These are phyloP conservation scores for Tetratostichococcus sp. DNA, from an alignment of 139 green algal species.

Conservation along the genomic window DNA sequence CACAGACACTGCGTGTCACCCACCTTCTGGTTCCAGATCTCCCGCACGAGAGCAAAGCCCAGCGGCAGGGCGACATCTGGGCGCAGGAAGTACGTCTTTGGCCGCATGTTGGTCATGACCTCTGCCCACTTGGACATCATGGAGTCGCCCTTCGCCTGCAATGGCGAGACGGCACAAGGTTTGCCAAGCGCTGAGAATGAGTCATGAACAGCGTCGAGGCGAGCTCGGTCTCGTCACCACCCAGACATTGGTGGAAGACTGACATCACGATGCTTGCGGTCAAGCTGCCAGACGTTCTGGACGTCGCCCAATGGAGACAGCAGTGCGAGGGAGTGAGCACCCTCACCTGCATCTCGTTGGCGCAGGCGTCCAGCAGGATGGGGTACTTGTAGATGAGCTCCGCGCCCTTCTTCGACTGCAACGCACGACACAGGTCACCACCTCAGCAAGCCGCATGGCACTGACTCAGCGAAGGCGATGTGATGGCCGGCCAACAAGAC, in stretches of 20 bases:
- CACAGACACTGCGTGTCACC: too few species aligned
- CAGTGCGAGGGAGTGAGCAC: too few species aligned
- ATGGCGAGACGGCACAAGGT: too few species aligned
- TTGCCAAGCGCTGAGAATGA: too few species aligned
- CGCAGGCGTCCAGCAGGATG: constrained; percentile 79
- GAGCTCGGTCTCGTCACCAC: too few species aligned
- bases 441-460: not conserved
- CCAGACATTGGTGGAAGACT: too few species aligned
- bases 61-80: constrained; percentile 77
- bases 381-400: constrained; percentile 55
- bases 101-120: constrained; percentile 85
- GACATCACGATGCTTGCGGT: too few species aligned
- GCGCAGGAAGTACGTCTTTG: constrained; percentile 90
- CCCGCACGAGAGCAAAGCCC: constrained; percentile 72
- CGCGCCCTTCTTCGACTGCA: constrained; percentile 47
- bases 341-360: constrained; percentile 69
- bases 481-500: too few species aligned
- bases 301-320: too few species aligned
- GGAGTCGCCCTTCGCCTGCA: constrained; percentile 50
- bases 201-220: too few species aligned
- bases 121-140: constrained; percentile 88
- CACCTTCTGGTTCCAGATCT: constrained; percentile 80
- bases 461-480: too few species aligned
- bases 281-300: too few species aligned
- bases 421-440: not conserved